Conservation (phyloP, 768 basidiomycete genomes). For the Russula emetica region DNA sequence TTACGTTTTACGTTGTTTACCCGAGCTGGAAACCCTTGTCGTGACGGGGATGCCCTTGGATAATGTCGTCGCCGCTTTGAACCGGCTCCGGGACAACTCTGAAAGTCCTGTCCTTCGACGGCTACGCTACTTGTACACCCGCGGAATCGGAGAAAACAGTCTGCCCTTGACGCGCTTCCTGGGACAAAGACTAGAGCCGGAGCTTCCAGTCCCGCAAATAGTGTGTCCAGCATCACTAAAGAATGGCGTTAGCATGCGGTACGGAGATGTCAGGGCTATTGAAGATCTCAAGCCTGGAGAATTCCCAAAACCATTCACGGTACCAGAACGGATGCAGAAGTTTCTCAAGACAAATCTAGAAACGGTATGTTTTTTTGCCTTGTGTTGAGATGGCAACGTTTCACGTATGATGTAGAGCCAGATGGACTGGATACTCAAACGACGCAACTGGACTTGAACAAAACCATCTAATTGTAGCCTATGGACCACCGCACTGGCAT, state of each 20-base stretch:
- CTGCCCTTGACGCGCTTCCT: conserved; percentile 17
- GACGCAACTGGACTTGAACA: conserved; percentile 17
- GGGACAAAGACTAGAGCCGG: conserved; percentile 23
- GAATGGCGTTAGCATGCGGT: conserved; percentile 12
- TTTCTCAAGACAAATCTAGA: conserved; percentile 20
- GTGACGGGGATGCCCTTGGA: conserved; percentile 22
- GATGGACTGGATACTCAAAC: conserved; percentile 25
- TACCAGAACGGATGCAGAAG: conserved; percentile 17
- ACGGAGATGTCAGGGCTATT: conserved; percentile 14
- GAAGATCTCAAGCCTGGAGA: conserved; percentile 22
- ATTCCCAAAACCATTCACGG: conserved; percentile 21
- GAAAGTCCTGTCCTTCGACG: conserved; percentile 11
- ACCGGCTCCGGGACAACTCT: conserved; percentile 19
- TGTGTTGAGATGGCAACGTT: background rate
- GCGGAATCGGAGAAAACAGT: conserved; percentile 17
- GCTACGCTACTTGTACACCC: conserved; percentile 16
- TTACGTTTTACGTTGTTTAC: conserved; percentile 18
- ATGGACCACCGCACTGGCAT: background rate
- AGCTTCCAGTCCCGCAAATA: conserved; percentile 21
- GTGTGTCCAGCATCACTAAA: conserved; percentile 17
- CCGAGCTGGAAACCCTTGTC: conserved; percentile 20
- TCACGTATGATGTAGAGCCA: conserved; percentile 12
- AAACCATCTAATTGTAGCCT: conserved; percentile 2
- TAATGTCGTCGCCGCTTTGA: conserved; percentile 18
- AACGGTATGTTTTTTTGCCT: conserved; percentile 1